Conservation (phyloP, 2,329 filamentous ascomycete genomes). For the Coniochaeta sp. region DNA sequence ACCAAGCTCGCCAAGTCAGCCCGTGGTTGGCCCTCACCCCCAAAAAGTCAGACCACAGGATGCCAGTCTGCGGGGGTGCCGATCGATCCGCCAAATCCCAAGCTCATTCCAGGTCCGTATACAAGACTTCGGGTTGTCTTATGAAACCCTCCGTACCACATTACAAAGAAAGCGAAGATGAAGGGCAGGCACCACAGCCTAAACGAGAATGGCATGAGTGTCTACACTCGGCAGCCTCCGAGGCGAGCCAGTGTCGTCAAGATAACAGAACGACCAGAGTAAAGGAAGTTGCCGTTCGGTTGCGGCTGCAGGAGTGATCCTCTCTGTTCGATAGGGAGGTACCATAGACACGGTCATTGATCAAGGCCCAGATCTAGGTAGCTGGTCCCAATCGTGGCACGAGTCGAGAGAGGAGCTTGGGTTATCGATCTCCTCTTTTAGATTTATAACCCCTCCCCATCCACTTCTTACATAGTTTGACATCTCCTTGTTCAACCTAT, state of each 20-base stretch:
- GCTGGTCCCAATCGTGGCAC: neutral
- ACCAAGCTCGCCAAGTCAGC: neutral
- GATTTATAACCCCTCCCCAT: neutral
- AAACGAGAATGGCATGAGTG: neutral
- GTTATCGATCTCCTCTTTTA: neutral
- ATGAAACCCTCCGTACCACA: neutral
- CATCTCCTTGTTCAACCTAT: neutral
- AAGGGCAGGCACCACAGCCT: neutral
- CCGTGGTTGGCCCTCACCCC: neutral
- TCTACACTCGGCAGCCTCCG: neutral
- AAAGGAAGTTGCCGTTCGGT: neutral
- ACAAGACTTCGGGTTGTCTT: neutral
- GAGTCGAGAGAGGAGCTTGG: neutral
- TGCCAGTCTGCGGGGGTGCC: neutral
- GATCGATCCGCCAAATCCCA: neutral
- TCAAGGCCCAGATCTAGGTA: neutral
- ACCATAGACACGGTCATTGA: neutral
- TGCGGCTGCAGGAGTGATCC: neutral
- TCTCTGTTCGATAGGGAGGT: neutral
- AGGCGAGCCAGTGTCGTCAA: neutral
- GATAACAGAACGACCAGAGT: neutral
- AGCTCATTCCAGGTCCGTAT: neutral
- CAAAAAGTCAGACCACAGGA: neutral
- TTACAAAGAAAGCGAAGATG: neutral
- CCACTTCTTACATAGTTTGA: neutral